Conservation (phyloP, 371 early-diverging fungal genomes). For the Apophysomyces elegans region DNA sequence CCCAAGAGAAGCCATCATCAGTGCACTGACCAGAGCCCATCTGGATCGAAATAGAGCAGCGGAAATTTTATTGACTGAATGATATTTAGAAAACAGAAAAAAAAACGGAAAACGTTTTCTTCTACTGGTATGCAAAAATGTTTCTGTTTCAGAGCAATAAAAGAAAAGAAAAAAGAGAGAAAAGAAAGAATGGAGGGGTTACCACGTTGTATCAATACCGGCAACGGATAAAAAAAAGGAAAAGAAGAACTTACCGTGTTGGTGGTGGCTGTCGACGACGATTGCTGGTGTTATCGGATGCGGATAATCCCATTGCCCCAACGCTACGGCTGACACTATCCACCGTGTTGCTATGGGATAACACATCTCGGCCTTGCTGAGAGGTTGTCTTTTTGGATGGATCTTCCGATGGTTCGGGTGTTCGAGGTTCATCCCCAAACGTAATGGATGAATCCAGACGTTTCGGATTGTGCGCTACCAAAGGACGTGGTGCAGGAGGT, state of each 20-base stretch:
- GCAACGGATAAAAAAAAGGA: not conserved
- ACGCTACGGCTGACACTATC: slow-evolving; percentile 1
- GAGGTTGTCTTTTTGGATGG: not conserved
- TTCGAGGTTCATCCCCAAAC: slow-evolving; percentile 28
- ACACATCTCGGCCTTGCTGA: not conserved
- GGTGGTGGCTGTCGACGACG: slow-evolving; percentile 4
- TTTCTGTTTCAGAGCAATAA: slow-evolving; percentile 10
- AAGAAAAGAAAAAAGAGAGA: not conserved
- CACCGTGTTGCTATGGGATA: not conserved
- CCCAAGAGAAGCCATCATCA: slow-evolving; percentile 47
- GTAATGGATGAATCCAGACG: slow-evolving; percentile 34
- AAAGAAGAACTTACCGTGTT: not conserved
- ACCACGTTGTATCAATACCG: not conserved
- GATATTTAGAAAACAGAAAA: not conserved
- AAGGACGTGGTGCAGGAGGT: slow-evolving; percentile 36
- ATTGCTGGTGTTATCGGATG: slow-evolving; percentile 4
- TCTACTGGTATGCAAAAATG: slow-evolving; percentile 17
- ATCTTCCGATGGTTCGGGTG: slow-evolving; percentile 7
- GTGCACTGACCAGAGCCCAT: slow-evolving; percentile 48
- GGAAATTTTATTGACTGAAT: slow-evolving; percentile 30
- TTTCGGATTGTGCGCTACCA: slow-evolving; percentile 38
- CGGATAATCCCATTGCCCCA: not conserved
- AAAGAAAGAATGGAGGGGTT: not conserved
- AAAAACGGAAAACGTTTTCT: too few species aligned
- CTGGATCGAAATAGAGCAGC: slow-evolving; percentile 57